Evolutionary conservation across 768 basidiomycete genomes (phyloP).

Genomic region (Macrolepiota dolichaula): DNA sequence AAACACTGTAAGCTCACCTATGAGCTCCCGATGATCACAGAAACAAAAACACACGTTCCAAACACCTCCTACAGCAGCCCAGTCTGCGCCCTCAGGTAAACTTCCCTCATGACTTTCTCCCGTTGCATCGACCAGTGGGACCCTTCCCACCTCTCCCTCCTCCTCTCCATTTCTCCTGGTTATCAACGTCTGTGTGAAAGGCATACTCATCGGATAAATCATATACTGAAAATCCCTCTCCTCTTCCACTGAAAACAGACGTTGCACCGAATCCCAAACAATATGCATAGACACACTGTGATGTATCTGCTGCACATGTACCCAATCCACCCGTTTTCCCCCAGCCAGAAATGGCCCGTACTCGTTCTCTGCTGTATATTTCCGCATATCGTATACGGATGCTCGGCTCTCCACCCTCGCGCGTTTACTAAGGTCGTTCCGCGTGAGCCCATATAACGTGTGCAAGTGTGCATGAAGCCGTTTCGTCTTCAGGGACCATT

Average conservation of each 20-base stretch:
- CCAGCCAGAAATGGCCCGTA: constrained; percentile 56
- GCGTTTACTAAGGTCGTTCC: constrained; percentile 30
- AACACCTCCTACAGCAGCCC: constrained; percentile 55
- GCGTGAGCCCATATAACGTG: constrained; percentile 53
- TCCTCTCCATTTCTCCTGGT: constrained; percentile 25
- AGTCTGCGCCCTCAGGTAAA: constrained; percentile 31
- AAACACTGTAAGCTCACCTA: constrained; percentile 41
- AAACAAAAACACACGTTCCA: constrained; percentile 70
- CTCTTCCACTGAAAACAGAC: background rate
- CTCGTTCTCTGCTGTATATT: constrained; percentile 45
- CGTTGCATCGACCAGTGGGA: constrained; percentile 13
- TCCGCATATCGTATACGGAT: constrained; percentile 59
- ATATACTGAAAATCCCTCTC: constrained; percentile 30
- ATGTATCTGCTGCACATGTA: constrained; percentile 51
- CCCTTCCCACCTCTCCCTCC: constrained; percentile 22
- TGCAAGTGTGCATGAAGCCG: constrained; percentile 53
- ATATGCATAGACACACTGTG: constrained; percentile 55
- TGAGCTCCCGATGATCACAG: constrained; percentile 62
- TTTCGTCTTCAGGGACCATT: background rate
- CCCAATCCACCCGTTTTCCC: constrained; percentile 54
- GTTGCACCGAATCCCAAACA: constrained; percentile 26
- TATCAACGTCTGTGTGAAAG: constrained; percentile 50
- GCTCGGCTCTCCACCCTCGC: constrained; percentile 42
- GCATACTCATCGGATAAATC: constrained; percentile 47
- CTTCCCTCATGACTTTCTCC: constrained; percentile 21